Evolutionary conservation across 2,329 filamentous ascomycete genomes (phyloP), one percentile per base, ranked within the genome.

Genomic region (Didymellaceae sp.): DNA sequence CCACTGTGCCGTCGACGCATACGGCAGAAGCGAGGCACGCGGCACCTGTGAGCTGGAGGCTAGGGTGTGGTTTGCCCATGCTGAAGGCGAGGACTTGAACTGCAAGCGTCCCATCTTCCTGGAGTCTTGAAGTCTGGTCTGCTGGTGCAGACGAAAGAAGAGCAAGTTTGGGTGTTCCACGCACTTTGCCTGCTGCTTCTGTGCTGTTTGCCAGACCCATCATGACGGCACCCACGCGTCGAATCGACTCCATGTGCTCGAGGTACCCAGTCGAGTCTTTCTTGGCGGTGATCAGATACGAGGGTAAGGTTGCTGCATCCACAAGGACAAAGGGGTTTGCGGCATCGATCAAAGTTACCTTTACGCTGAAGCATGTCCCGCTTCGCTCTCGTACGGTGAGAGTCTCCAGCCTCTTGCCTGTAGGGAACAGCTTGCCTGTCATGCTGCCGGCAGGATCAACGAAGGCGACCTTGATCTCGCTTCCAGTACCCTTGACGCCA

Each of bases 281-380:
- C 10, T 40, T 51, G 8, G 47, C 48, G 8, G 39, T 38, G 11
- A 82, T 77, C 8, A 86, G 76, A 14, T 76, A 72, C 14, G 80
- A 73, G 0, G 85, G 84, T 0, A 79, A 75, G 25, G 85, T 73
- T 6, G 74, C 72, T 4, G 76, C 75, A n/a, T 77, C 66, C 0
- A 88, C 73, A 56, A 88, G 86, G 5, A 85, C 77, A 41, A 83
- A 83, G 0, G 85, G 86, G 58, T 87, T 88, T 1, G 80, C 81
- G 0, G 82, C 82, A 54, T 88, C 86, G 2, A 86, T 78, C 18
- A 85, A 79, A 1, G 82, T 86, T 0, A 77, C 80, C 4, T 65
- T 57, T 0, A 84, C 63, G 0, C 72, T 75, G 21, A 78, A 74
- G 16, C 17, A 35, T 4, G 46, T 34, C 3, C 47, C 53, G 28